Percentiles rank a stretch among this genome's conserved stretches.
These are phyloP conservation scores for Ogataea neopini DNA, from an alignment of 805 yeast species.

Conservation along the genomic window DNA sequence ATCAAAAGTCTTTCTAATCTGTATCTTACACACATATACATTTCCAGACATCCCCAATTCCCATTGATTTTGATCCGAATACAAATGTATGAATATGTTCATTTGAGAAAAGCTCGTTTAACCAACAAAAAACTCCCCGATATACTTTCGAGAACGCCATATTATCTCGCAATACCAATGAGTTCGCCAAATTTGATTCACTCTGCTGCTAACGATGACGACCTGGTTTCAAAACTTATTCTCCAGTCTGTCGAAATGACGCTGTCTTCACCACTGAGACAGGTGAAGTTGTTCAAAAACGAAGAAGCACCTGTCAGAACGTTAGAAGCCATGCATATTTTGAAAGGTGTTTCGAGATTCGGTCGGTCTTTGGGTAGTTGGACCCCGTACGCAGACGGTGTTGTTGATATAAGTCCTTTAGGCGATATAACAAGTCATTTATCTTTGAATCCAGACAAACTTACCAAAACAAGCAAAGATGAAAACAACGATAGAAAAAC, in stretches of 20 bases:
- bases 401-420: slow-evolving; percentile 66
- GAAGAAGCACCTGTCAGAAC: slow-evolving; percentile 43
- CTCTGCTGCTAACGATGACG: slow-evolving; percentile 40
- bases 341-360: slow-evolving; percentile 63
- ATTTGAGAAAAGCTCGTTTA: slow-evolving; percentile 16
- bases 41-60: slow-evolving; percentile 61
- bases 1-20: slow-evolving; percentile 48
- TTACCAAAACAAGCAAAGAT: slow-evolving; percentile 21
- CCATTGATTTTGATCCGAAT: slow-evolving; percentile 64
- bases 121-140: slow-evolving; percentile 34
- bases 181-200: slow-evolving; percentile 70
- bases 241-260: slow-evolving; percentile 61
- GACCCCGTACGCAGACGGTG: slow-evolving; percentile 70
- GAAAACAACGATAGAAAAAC: slow-evolving; percentile 30
- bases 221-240: slow-evolving; percentile 52
- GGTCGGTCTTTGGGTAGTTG: slow-evolving; percentile 68
- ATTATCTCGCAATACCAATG: slow-evolving; percentile 64
- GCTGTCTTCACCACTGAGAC: slow-evolving; percentile 45
- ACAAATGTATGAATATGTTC: slow-evolving; percentile 61
- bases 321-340: slow-evolving; percentile 54
- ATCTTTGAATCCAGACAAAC: slow-evolving; percentile 31
- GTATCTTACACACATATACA: slow-evolving; percentile 65
- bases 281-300: slow-evolving; percentile 40
- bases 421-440: slow-evolving; percentile 45
- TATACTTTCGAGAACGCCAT: slow-evolving; percentile 57